Percentiles rank a stretch among this genome's conserved stretches.
Conservation (phyloP, 2,329 filamentous ascomycete species). For the Clarireedia sp. region DNA sequence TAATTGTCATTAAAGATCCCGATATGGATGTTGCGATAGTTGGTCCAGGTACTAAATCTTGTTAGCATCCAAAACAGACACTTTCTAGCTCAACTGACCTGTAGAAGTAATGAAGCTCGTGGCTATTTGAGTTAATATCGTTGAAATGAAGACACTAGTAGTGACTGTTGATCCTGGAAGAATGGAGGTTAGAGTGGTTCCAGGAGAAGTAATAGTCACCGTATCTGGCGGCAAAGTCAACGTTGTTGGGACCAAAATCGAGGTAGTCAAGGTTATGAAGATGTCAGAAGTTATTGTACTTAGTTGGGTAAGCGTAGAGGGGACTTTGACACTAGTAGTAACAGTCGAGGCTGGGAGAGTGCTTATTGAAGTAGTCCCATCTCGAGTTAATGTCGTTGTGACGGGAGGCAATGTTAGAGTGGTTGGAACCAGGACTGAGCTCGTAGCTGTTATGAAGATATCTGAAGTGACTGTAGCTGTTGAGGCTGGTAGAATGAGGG, state of each 20-base stretch:
- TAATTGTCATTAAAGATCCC: constrained; percentile 11
- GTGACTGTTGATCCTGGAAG: background rate
- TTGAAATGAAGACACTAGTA: background rate
- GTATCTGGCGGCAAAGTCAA: background rate
- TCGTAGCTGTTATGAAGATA: background rate
- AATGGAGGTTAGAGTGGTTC: background rate
- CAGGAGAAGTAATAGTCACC: background rate
- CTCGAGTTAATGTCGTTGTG: background rate
- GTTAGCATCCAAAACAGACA: no score
- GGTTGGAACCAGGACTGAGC: background rate
- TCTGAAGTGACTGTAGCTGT: background rate
- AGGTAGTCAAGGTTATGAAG: background rate
- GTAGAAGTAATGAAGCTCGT: background rate
- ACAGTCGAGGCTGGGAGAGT: constrained; percentile 7
- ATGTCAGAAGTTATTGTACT: background rate
- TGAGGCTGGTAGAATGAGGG: background rate
- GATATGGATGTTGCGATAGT: constrained; percentile 12
- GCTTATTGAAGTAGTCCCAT: background rate
- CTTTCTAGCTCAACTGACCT: background rate
- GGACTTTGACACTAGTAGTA: background rate
- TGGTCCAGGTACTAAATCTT: background rate
- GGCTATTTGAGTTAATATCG: background rate
- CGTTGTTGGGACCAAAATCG: background rate
- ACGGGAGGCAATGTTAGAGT: background rate
- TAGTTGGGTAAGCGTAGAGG: background rate